Conservation (phyloP, 2,329 filamentous ascomycete genomes). For the Epichloe gansuensis region DNA sequence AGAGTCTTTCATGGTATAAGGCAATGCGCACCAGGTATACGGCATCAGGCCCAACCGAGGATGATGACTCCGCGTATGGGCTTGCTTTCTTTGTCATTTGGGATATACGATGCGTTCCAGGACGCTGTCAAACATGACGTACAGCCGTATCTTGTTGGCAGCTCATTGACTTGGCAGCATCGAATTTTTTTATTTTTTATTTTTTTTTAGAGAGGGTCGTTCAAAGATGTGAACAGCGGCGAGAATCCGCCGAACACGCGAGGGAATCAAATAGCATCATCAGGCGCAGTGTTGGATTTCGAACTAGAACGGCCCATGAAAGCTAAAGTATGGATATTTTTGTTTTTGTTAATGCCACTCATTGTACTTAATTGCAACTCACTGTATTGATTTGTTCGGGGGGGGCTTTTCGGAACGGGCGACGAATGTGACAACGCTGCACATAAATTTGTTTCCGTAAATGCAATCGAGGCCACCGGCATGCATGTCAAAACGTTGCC, state of each 20-base stretch:
- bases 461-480: no score
- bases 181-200: background rate
- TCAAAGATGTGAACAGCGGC: background rate
- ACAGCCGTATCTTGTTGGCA: background rate
- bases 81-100: background rate
- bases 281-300: background rate
- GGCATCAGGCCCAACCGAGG: background rate
- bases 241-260: background rate
- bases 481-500: no score
- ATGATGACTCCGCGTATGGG: background rate
- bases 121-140: background rate
- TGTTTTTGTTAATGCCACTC: no score
- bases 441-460: no score
- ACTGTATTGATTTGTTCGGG: no score
- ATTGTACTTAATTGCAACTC: no score
- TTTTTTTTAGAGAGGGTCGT: background rate
- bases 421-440: no score
- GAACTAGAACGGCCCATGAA: no score
- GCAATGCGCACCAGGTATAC: background rate
- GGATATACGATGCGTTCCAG: background rate
- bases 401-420: no score
- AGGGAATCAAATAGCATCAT: background rate
- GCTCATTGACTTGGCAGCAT: background rate
- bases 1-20: constrained; percentile 81
- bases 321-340: no score